A percentile compares a stretch with the other conserved stretches of the same genome.
These are phyloP conservation scores for Filobasidium wieringae DNA, from an alignment of 768 basidiomycete genomes.

Conservation along the genomic window DNA sequence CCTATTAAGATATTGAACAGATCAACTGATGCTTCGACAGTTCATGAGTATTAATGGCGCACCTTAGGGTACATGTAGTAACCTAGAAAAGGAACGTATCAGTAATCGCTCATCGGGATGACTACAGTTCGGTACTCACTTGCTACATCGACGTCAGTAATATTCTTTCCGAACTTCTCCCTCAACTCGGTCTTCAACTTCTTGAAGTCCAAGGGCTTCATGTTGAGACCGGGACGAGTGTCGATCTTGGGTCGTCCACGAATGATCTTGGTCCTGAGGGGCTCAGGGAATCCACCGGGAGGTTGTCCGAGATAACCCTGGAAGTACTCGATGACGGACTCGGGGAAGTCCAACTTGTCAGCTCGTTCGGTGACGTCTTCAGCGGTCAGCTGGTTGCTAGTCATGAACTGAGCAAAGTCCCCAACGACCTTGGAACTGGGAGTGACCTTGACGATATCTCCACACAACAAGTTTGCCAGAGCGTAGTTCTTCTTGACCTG, in stretches of 20 bases:
- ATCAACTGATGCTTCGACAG: neutral
- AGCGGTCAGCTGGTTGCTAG: constrained; percentile 79
- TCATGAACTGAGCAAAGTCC: constrained; percentile 99
- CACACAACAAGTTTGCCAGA: constrained; percentile 95
- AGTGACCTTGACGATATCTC: constrained; percentile 97
- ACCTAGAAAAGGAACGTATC: no score
- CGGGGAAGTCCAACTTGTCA: constrained; percentile 84
- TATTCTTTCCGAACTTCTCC: constrained; percentile 88
- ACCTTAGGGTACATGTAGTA: constrained; percentile 99
- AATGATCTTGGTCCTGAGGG: constrained; percentile 79
- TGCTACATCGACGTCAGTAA: constrained; percentile 82
- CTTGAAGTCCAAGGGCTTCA: constrained; percentile 85
- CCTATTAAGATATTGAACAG: constrained; percentile 28
- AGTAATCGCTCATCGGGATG: no score
- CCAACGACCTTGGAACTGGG: constrained; percentile 73
- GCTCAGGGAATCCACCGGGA: constrained; percentile 96
- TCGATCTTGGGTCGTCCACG: constrained; percentile 89
- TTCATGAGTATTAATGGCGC: neutral
- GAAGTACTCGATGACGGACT: constrained; percentile 68
- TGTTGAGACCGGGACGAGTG: constrained; percentile 75
- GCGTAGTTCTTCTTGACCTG: constrained; percentile 98
- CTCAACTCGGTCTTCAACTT: constrained; percentile 86
- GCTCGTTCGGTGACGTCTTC: constrained; percentile 75
- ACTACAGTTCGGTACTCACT: no score
- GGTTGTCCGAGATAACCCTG: constrained; percentile 98